Percentiles rank a stretch among this genome's conserved stretches.
Conservation (phyloP, 2,329 filamentous ascomycete species). For the Epichloe sp. region DNA sequence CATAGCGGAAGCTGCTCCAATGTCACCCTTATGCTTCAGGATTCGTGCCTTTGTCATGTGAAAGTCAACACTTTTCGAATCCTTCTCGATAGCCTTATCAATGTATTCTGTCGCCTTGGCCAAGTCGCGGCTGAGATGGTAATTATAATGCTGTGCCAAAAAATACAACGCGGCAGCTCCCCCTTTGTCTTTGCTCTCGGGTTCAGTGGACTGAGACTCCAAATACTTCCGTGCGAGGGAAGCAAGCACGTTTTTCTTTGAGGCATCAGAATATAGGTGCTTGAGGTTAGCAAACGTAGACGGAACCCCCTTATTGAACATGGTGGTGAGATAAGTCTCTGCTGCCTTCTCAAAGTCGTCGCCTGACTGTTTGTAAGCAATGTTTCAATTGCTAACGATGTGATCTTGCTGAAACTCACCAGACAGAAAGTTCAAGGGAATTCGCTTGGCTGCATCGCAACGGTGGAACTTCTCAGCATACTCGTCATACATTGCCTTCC, state of each 20-base stretch:
- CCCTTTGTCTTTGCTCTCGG: slow-evolving; percentile 41
- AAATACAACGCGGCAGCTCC: slow-evolving; percentile 77
- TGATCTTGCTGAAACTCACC: slow-evolving; percentile 30
- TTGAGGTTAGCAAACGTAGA: slow-evolving; percentile 97
- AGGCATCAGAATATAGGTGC: slow-evolving; percentile 66
- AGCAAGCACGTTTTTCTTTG: slow-evolving; percentile 66
- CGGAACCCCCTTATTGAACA: slow-evolving; percentile 85
- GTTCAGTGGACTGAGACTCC: slow-evolving; percentile 39
- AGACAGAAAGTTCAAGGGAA: slow-evolving; percentile 80
- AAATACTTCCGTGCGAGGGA: slow-evolving; percentile 69
- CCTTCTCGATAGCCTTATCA: slow-evolving; percentile 68
- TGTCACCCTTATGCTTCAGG: slow-evolving; percentile 78
- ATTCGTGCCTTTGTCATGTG: slow-evolving; percentile 92
- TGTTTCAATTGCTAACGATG: background rate
- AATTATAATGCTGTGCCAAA: slow-evolving; percentile 95
- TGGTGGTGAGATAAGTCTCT: slow-evolving; percentile 64
- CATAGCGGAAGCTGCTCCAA: slow-evolving; percentile 63
- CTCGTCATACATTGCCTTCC: slow-evolving; percentile 59
- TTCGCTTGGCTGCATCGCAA: slow-evolving; percentile 70
- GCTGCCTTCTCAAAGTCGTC: slow-evolving; percentile 70
- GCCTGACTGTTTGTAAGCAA: slow-evolving; percentile 31
- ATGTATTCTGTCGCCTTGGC: slow-evolving; percentile 69
- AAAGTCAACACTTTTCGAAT: slow-evolving; percentile 75
- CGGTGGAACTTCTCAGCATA: slow-evolving; percentile 72
- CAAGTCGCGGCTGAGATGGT: slow-evolving; percentile 73